Evolutionary conservation across 768 basidiomycete genomes (phyloP), one percentile per base, ranked within the genome.

Genomic region (Amanita fuliginea): DNA sequence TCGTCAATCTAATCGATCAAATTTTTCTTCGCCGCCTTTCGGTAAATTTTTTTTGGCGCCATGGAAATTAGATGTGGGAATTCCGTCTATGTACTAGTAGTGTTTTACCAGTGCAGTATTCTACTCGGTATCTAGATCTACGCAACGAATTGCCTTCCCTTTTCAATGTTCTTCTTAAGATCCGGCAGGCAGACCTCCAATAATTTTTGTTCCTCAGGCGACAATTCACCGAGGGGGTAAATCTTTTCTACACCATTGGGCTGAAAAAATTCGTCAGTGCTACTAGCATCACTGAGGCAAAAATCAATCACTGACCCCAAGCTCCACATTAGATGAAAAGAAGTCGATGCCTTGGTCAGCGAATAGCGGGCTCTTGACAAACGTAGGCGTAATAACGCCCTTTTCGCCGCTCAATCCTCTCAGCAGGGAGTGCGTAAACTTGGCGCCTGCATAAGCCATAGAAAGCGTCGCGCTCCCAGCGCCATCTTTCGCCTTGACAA

Each of bases 101-200:
- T 24, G 26, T 26, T n/a, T 6, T 26, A 26, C 26, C 26, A 26
- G 2, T 3, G 6, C 26, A 26, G 2, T 3, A 6, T 9, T 28
- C 30, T 30, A 30, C 30, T 30, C 11, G 30, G 30, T 30, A 22
- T 47, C 46, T 49, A 42, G 10, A 22, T 47, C 46, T 49, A 42
- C 62, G 77, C 76, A 56, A 78, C 84, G 55, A 89, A 90, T 39
- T 77, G 75, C 67, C 75, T 80, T 69, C 93, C 93, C 82, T 93
- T 97, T 69, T 89, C 87, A 59, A 97, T 95, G 80, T 96, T 97
- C 82, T 88, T 93, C 80, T 88, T 87, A 60, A 99, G 79, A 58
- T 92, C 90, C 56, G 90, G 89, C 59, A 93, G 64, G 74, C 86
- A 90, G 28, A 83, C 92, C 21, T 80, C 84, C 59, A 99, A 71